Evolutionary conservation across 306 rosid genomes (phyloP), one percentile per base, ranked within the genome.

Genomic region (Prunus mongolica): DNA sequence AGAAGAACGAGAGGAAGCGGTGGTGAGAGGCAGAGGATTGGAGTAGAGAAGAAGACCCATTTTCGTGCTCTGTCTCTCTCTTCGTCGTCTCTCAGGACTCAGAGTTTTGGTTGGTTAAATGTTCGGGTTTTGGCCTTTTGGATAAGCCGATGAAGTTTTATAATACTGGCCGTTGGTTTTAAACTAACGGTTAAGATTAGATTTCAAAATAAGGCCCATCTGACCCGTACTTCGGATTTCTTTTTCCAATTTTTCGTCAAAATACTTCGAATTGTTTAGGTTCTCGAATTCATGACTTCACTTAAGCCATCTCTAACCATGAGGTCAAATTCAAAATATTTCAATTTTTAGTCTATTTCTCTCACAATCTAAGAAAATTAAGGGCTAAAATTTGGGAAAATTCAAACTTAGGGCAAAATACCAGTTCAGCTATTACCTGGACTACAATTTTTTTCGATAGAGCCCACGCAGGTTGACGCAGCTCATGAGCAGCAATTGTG

Each of bases 1-100:
- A 70, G 91, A 64, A 55, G 86, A 70, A 14, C 81, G 68, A 3
- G 72, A 65, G 20, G 86, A 65, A 16, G 79, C 27, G 78, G 61
- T 71, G 80, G 77, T 83, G 77, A 77, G 78, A 22, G 76, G 73
- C 28, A 85, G 63, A 71, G 88, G 86, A 87, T 85, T 86, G 81
- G 78, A 82, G 78, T 81, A 82, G 75, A 86, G 84, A 52, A 90
- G 80, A 54, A 82, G 82, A 74, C 89, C 88, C 97, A 94, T 89
- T 5, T 52, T 78, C 49, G 41, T 47, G 13, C 61, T 70, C 3
- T 24, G 2, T 19, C 22, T 30, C 30, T 15, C 20, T 6, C 60
- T 14, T 22, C 16, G 19, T 18, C 18, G 20, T 44, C 64, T 38
- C 41, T 20, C 10, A 54, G 28, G 24, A 63, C 7, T 27, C 62